Percentiles rank a stretch among this genome's conserved stretches.
phyloP scores from a whole-genome alignment of 2,329 filamentous ascomycete species.

The Verruconis gallopava region DNA sequence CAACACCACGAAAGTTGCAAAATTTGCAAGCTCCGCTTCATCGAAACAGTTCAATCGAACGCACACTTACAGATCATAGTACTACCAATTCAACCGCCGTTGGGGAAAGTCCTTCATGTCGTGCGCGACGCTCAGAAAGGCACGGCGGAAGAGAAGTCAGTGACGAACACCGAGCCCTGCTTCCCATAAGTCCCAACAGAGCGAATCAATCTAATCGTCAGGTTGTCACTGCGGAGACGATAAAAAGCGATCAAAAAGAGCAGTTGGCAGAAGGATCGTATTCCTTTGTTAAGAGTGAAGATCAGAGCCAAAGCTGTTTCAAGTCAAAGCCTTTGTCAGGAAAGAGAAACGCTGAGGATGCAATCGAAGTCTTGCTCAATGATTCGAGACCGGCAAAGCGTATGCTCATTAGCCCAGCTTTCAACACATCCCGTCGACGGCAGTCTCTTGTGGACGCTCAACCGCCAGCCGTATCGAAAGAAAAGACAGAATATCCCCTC shows the following conservation, averaged over 20 bases:
- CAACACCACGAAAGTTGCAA: constrained; percentile 21
- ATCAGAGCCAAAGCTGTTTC: background rate
- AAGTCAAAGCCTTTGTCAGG: background rate
- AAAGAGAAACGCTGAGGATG: background rate
- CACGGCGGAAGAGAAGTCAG: background rate
- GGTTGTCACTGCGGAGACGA: background rate
- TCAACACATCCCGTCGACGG: too few species aligned
- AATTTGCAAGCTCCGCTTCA: background rate
- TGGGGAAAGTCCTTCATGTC: too few species aligned
- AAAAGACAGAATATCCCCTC: too few species aligned
- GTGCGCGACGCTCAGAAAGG: background rate
- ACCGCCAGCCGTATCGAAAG: too few species aligned
- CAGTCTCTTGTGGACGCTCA: too few species aligned
- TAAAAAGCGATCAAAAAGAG: background rate
- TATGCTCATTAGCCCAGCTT: too few species aligned
- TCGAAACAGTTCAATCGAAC: background rate
- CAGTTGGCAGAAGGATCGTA: background rate
- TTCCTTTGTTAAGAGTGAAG: background rate
- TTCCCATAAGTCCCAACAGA: background rate
- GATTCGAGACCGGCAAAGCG: background rate
- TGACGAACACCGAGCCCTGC: background rate
- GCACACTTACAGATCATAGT: background rate
- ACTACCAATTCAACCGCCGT: background rate
- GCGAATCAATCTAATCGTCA: background rate
- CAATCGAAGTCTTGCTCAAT: background rate